Base-by-base conservation (phyloP, 2,329 filamentous ascomycete species). In the Phyllosticta capitalensis region DNA sequence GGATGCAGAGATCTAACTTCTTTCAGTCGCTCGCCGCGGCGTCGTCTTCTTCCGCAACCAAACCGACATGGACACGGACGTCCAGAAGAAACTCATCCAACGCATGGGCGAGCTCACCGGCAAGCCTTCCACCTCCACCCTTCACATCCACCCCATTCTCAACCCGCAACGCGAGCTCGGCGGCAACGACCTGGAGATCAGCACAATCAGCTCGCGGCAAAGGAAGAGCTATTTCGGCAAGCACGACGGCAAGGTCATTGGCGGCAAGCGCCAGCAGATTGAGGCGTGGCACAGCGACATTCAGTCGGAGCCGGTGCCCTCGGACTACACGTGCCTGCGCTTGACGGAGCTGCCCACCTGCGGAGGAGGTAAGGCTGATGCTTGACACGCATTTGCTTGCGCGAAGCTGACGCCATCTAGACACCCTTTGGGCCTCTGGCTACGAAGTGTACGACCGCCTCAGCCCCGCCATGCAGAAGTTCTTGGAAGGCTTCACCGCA, bases 101-200 rank as follows among this genome's bases (percentile, higher is more conserved):
- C 71, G 76, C 45, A 78, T 87, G 1, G 84, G 84, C 9, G 73
- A 83, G 67, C 75, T 85, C 0, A 77, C 79, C 0, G 81, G 82
- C 58, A 83, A 83, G 61, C 83, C 83, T 0, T 66, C 70, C 0
- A 79, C 78, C 0, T 83, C 81, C 0, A 75, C 75, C 24, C 72
- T 86, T 9, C 83, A 86, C 65, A 83, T 85, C 51, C 83, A 86
- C 64, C 83, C 83, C 0, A 68, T 86, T 22, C 66, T 72, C 20
- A 74, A 75, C 62, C 66, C 75, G 72, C 70, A 83, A 9, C 67
- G 67, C 61, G 67, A 71, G 58, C 67, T 69, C 10, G 71, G 71
- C 55, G 69, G 65, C 10, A 66, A 68, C 17, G 72, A 73, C 50
- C 65, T 69, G 54, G 67, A 75, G 54, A 74, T 74, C 59, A 72